Evolutionary conservation across 305 asterid species (phyloP).

Genomic region (Fraxinus floribunda): DNA sequence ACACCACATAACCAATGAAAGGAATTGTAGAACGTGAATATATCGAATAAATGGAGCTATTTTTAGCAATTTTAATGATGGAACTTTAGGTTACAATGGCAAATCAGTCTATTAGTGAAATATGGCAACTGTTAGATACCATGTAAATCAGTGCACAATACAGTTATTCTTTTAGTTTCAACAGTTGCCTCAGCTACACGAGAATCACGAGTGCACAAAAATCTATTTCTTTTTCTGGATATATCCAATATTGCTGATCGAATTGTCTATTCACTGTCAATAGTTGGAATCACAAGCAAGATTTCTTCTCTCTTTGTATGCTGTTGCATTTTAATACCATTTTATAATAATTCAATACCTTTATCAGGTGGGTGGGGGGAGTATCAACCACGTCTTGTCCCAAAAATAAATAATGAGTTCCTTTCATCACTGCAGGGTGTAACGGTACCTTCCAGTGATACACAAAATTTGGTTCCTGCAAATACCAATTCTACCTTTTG

Average conservation of each 20-base stretch:
- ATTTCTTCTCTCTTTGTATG: neutral
- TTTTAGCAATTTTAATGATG: neutral
- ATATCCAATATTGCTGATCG: neutral
- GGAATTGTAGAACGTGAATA: neutral
- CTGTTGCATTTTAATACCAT: neutral
- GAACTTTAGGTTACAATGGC: neutral
- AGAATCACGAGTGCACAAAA: neutral
- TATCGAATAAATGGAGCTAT: neutral
- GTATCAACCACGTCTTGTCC: neutral
- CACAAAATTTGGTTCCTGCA: slow-evolving; percentile 11
- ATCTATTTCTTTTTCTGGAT: neutral
- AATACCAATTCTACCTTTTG: slow-evolving; percentile 8
- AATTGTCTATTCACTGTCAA: neutral
- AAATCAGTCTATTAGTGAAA: neutral
- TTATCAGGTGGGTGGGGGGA: neutral
- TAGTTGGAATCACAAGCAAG: neutral
- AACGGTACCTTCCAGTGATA: slow-evolving; percentile 3
- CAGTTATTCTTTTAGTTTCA: neutral
- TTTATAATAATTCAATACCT: neutral
- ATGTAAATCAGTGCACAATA: neutral
- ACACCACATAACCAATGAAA: neutral
- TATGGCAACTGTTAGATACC: neutral
- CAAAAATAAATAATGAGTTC: neutral
- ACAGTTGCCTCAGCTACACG: neutral
- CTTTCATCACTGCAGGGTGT: slow-evolving; percentile 24